Conservation (phyloP, 2,329 filamentous ascomycete genomes). For the Elsinoe arachidis region DNA sequence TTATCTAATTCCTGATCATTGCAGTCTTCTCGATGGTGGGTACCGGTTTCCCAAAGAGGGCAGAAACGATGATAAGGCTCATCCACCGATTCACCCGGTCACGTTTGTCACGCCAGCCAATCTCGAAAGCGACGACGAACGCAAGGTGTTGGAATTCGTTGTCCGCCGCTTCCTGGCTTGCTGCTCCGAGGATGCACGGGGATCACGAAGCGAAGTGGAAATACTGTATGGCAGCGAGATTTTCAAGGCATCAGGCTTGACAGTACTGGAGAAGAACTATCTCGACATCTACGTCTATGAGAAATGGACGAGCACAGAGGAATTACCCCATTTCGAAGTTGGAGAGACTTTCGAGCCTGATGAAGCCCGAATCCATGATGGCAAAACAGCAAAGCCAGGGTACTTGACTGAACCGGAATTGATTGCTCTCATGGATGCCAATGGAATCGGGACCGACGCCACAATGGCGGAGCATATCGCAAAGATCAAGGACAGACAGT, state of each 20-base stretch:
- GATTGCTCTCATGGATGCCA: conserved; percentile 94
- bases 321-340: conserved; percentile 68
- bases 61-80: conserved; percentile 87
- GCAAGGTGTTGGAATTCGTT: conserved; percentile 83
- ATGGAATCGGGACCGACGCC: conserved; percentile 95
- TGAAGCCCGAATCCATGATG: conserved; percentile 81
- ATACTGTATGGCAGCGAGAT: conserved; percentile 73
- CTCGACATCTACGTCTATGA: conserved; percentile 94
- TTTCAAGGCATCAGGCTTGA: conserved; percentile 75
- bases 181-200: conserved; percentile 88
- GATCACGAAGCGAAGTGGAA: conserved; percentile 75
- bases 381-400: conserved; percentile 74
- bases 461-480: conserved; percentile 99
- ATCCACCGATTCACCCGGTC: conserved; percentile 93
- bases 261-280: conserved; percentile 83
- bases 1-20: background rate
- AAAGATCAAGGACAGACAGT: conserved; percentile 85
- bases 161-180: conserved; percentile 87
- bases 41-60: conserved; percentile 78
- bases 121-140: conserved; percentile 58
- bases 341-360: conserved; percentile 80
- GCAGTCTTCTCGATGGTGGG: conserved; percentile 57
- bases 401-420: conserved; percentile 94
- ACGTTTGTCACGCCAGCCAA: conserved; percentile 61
- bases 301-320: conserved; percentile 82